These are phyloP conservation scores for Ensete ventricosum DNA, from an alignment of 176 grass and related monocot genomes.

Conservation along the genomic window DNA sequence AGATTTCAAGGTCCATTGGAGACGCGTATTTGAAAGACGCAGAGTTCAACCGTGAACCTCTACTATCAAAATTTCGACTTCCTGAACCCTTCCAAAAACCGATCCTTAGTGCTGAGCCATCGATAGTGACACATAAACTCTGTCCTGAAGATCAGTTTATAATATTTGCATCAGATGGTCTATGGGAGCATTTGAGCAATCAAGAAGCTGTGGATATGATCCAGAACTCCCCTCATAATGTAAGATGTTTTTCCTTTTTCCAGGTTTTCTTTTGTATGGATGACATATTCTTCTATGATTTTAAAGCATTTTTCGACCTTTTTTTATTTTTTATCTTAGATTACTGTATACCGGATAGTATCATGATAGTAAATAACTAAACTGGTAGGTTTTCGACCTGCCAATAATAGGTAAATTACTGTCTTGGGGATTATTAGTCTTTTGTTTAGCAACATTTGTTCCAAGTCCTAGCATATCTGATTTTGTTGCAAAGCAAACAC, in stretches of 20 bases:
- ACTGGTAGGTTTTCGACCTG: too few species aligned
- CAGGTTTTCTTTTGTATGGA: not conserved
- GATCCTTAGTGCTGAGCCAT: constrained; percentile 13
- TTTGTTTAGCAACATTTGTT: not conserved
- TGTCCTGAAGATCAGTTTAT: constrained; percentile 20
- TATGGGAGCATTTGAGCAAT: constrained; percentile 23
- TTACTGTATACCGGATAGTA: not conserved
- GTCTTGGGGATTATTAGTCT: not conserved
- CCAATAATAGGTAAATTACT: too few species aligned
- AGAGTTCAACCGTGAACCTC: constrained; percentile 13
- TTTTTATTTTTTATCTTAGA: not conserved
- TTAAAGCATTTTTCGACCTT: not conserved
- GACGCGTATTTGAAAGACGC: not conserved
- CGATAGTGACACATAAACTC: constrained; percentile 15
- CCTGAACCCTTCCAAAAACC: constrained; percentile 14
- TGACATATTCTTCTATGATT: not conserved
- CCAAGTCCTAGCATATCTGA: not conserved
- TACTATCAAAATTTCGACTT: constrained; percentile 6
- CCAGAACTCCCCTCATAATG: constrained; percentile 11
- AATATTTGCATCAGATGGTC: constrained; percentile 25
- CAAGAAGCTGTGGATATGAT: constrained; percentile 10
- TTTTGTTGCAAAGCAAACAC: not conserved
- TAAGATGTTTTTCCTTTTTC: constrained; percentile 7
- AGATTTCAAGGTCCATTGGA: constrained; percentile 1
- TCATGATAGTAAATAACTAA: too few species aligned